Percentiles rank a stretch among this genome's conserved stretches.
Evolutionary conservation across 345 rosid species (phyloP).

Genomic region (Salix udensis): DNA sequence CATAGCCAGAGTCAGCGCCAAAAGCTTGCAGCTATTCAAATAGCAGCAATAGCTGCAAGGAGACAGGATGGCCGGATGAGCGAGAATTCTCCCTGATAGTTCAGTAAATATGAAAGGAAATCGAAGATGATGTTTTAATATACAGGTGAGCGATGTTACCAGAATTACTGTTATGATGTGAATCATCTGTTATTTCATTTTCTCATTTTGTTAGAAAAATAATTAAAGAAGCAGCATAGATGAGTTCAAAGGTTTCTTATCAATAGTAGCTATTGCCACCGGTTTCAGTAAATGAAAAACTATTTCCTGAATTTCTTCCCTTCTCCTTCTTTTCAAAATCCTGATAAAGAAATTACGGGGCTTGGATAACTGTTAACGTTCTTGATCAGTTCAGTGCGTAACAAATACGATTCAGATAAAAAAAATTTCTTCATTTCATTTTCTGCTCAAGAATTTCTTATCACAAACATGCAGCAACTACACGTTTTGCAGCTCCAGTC

Average conservation of each 20-base stretch:
- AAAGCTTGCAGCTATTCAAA: constrained; percentile 54
- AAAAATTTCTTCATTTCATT: not conserved
- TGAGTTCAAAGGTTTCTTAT: not conserved
- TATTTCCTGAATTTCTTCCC: not conserved
- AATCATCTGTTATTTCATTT: not conserved
- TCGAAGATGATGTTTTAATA: constrained; percentile 19
- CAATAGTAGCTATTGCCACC: not conserved
- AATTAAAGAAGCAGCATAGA: not conserved
- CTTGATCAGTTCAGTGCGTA: not conserved
- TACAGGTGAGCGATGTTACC: constrained; percentile 1
- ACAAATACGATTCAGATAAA: not conserved
- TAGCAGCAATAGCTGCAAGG: constrained; percentile 53
- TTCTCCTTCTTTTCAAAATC: not conserved
- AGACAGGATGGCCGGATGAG: constrained; percentile 52
- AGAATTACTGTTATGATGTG: not conserved
- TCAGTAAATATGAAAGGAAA: constrained; percentile 43
- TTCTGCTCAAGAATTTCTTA: not conserved
- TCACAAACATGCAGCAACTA: not conserved
- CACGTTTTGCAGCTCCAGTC: constrained; percentile 5
- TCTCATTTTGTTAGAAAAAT: not conserved
- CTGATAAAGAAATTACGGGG: not conserved
- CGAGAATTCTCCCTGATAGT: constrained; percentile 22
- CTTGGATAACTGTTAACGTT: not conserved
- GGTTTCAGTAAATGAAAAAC: not conserved
- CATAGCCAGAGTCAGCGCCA: constrained; percentile 43